phyloP scores from a whole-genome alignment of 2,329 filamentous ascomycete genomes.

The Alternaria panax region DNA sequence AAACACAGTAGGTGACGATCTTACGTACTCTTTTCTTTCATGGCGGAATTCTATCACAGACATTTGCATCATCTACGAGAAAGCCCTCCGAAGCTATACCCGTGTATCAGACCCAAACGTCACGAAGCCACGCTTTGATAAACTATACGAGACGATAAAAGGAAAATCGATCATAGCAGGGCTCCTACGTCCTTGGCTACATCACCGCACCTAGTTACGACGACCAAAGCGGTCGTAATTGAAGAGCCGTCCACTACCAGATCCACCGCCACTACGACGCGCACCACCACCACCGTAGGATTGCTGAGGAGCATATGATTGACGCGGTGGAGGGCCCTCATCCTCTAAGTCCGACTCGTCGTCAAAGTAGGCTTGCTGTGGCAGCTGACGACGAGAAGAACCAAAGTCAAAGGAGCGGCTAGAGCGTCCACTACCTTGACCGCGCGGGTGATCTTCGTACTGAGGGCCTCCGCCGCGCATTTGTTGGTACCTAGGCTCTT shows the following conservation, averaged over 20 bases:
- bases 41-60: neutral
- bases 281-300: neutral
- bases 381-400: neutral
- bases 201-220: neutral
- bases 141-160: neutral
- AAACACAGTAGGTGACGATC: neutral
- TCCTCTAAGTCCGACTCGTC: neutral
- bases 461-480: neutral
- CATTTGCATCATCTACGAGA: neutral
- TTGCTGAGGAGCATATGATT: neutral
- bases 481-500: neutral
- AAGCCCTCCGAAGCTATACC: neutral
- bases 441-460: neutral
- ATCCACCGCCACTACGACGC: neutral
- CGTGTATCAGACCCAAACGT: neutral
- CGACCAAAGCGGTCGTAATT: neutral
- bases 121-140: neutral
- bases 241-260: neutral
- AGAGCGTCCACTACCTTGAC: neutral
- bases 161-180: neutral
- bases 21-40: no score
- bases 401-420: no score
- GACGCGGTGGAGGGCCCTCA: neutral
- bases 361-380: neutral
- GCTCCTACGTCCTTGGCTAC: neutral